phyloP scores from a whole-genome alignment of 345 rosid genomes.

The Ceriops zippeliana region DNA sequence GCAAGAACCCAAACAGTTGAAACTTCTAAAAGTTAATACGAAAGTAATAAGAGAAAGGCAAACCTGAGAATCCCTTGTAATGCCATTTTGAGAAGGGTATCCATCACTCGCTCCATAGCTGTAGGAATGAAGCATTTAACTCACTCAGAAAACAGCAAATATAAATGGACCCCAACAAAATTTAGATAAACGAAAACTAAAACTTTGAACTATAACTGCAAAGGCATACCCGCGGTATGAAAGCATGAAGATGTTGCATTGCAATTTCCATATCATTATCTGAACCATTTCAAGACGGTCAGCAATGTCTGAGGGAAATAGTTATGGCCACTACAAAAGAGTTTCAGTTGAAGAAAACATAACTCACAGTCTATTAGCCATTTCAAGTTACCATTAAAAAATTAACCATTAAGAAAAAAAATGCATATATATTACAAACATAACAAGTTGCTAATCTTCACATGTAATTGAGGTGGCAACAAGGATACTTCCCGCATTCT shows the following conservation, averaged over 20 bases:
- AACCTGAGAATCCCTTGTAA: slow-evolving; percentile 90
- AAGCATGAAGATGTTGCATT: slow-evolving; percentile 97
- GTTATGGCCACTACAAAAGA: slow-evolving; percentile 45
- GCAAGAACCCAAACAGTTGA: slow-evolving; percentile 15
- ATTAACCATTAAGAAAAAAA: not conserved
- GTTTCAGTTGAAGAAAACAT: not conserved
- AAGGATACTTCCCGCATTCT: slow-evolving; percentile 99
- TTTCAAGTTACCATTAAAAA: not conserved
- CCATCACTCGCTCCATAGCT: slow-evolving; percentile 99
- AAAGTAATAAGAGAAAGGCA: slow-evolving; percentile 15
- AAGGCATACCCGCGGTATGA: slow-evolving; percentile 86
- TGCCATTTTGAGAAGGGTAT: slow-evolving; percentile 91
- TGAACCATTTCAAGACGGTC: slow-evolving; percentile 95
- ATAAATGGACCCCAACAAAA: slow-evolving; percentile 8
- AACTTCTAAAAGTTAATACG: slow-evolving; percentile 3
- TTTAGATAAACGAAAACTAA: not conserved
- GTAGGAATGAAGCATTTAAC: slow-evolving; percentile 23
- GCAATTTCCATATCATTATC: slow-evolving; percentile 76
- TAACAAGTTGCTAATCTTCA: not conserved
- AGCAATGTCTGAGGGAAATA: slow-evolving; percentile 69
- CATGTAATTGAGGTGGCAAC: not conserved
- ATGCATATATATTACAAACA: not conserved
- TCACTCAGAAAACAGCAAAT: slow-evolving; percentile 16
- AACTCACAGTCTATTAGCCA: not conserved
- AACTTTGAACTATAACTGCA: slow-evolving; percentile 8